Conservation (phyloP, 306 rosid genomes). For the Prosopis cineraria region DNA sequence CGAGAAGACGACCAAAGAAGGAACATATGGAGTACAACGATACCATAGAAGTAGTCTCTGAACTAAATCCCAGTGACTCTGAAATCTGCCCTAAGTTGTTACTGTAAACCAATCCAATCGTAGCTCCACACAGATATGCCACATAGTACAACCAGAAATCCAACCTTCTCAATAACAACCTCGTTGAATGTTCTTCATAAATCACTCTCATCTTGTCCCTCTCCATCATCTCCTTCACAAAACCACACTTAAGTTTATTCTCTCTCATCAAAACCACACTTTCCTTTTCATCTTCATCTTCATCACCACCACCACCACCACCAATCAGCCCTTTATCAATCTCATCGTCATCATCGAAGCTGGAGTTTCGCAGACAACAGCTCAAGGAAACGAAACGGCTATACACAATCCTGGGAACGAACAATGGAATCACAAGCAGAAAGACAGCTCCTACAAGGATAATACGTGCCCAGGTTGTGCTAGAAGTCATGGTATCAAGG, state of each 20-base stretch:
- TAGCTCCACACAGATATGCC: conserved; percentile 81
- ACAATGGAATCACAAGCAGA: conserved; percentile 50
- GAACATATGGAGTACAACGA: conserved; percentile 81
- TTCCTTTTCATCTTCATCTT: conserved; percentile 29
- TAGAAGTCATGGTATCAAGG: conserved; percentile 47
- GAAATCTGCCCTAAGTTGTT: conserved; percentile 88
- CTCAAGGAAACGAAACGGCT: conserved; percentile 8
- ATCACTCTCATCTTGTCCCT: conserved; percentile 47
- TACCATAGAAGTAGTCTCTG: conserved; percentile 62
- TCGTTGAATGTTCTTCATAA: conserved; percentile 67
- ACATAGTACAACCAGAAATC: conserved; percentile 82
- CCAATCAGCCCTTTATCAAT: conserved; percentile 54
- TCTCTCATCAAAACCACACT: conserved; percentile 19
- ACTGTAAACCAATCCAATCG: conserved; percentile 82
- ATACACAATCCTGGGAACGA: conserved; percentile 50
- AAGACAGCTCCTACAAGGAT: conserved; percentile 59
- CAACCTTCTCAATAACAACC: conserved; percentile 48
- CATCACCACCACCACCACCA: conserved; percentile 20
- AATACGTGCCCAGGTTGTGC: conserved; percentile 36
- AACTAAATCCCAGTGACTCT: conserved; percentile 63
- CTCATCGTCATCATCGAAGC: conserved; percentile 42
- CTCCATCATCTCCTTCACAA: conserved; percentile 43
- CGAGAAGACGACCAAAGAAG: conserved; percentile 85
- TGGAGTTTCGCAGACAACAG: conserved; percentile 26
- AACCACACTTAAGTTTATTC: conserved; percentile 37